Evolutionary conservation across 352 stramenopile species (phyloP), one percentile per base, ranked within the genome.

Genomic region (Chrysophaeum taylorii): DNA sequence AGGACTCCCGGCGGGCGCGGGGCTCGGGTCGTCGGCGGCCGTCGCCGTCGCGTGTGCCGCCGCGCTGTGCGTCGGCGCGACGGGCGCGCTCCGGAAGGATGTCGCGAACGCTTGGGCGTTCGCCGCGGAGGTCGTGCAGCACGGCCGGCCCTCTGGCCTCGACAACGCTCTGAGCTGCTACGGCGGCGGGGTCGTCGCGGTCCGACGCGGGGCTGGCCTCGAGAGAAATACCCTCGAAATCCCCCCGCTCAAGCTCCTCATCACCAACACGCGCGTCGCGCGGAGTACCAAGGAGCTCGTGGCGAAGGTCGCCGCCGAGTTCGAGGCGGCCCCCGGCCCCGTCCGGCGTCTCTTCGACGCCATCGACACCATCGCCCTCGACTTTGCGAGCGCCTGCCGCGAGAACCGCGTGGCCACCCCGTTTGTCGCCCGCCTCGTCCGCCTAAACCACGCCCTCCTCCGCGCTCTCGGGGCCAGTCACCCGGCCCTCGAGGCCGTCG

Each of bases 1-100:
- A 12, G 78, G 76, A 0, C 79, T 93, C 67, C 85, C 87, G 1
- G 23, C 31, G 7, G 45, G 45, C 45, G 45, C 45, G 12, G 45
- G 45, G 18, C 45, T 57, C 45, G 45, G 45, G 12, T 57, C 45
- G 18, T 27, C 9, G 7, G 45, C 45, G 45, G 41, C n/a, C n/a
- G n/a, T n/a, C n/a, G n/a, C n/a, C n/a, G n/a, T n/a, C n/a, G n/a
- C n/a, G n/a, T n/a, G n/a, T n/a, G n/a, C n/a, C n/a, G n/a, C n/a
- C n/a, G n/a, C n/a, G n/a, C n/a, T n/a, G n/a, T n/a, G n/a, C n/a
- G n/a, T n/a, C n/a, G n/a, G n/a, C n/a, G n/a, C n/a, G n/a, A n/a
- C n/a, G n/a, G n/a, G n/a, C n/a, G n/a, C n/a, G n/a, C n/a, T n/a
- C n/a, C n/a, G n/a, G n/a, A n/a, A n/a, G n/a, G n/a, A n/a, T n/a